phyloP scores from a whole-genome alignment of 768 basidiomycete genomes.

The Russula virescens region DNA sequence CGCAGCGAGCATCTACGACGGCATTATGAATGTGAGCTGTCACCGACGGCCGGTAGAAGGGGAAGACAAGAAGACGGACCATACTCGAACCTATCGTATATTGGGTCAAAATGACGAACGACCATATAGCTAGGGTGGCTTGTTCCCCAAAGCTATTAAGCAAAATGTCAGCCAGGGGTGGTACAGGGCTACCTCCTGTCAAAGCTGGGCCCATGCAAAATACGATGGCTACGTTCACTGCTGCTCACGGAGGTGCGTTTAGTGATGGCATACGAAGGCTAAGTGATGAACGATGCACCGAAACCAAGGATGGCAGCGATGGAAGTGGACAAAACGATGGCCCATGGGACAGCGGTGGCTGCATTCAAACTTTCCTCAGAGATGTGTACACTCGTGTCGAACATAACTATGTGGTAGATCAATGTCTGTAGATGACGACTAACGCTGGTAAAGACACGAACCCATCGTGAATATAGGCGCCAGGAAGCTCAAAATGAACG shows the following conservation, averaged over 20 bases:
- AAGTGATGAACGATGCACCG: conserved; percentile 39
- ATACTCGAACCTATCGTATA: conserved; percentile 49
- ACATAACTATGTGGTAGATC: conserved; percentile 29
- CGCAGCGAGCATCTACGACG: conserved; percentile 40
- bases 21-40: neutral
- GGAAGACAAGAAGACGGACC: conserved; percentile 27
- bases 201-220: conserved; percentile 53
- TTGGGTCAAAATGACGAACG: conserved; percentile 48
- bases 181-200: conserved; percentile 33
- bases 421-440: neutral
- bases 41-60: neutral
- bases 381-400: conserved; percentile 60
- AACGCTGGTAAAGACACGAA: conserved; percentile 21
- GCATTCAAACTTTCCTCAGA: conserved; percentile 71
- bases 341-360: conserved; percentile 60
- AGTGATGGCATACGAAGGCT: neutral
- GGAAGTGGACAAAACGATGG: conserved; percentile 52
- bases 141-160: conserved; percentile 42
- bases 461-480: conserved; percentile 44
- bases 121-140: conserved; percentile 48
- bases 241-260: conserved; percentile 26
- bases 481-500: conserved; percentile 40
- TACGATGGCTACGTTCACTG: conserved; percentile 47
- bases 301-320: conserved; percentile 54
- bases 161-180: conserved; percentile 44